Percentiles rank a stretch among this genome's conserved stretches.
Conservation (phyloP, 345 rosid species). For the Boechera divaricarpa region DNA sequence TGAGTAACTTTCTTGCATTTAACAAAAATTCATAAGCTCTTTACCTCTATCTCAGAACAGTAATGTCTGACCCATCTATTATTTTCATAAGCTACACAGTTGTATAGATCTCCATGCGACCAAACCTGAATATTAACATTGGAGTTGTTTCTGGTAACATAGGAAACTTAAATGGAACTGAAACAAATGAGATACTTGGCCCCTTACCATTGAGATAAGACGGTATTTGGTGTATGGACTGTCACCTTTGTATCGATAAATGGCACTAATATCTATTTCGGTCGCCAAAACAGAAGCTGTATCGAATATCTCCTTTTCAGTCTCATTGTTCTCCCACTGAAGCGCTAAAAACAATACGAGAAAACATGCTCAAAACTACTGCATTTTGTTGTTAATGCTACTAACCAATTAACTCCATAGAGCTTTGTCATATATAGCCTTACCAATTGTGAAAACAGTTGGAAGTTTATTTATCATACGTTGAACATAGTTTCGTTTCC, state of each 20-base stretch:
- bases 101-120: slow-evolving; percentile 3
- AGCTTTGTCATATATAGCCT: background rate
- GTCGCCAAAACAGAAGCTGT: slow-evolving; percentile 17
- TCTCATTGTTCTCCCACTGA: slow-evolving; percentile 40
- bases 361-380: background rate
- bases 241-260: slow-evolving; percentile 7
- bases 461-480: slow-evolving; percentile 3
- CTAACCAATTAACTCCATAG: background rate
- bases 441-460: slow-evolving; percentile 29
- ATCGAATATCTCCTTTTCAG: slow-evolving; percentile 7
- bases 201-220: slow-evolving; percentile 36
- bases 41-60: slow-evolving; percentile 6
- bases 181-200: background rate
- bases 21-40: background rate
- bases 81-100: slow-evolving; percentile 21
- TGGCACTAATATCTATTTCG: slow-evolving; percentile 21
- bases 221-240: slow-evolving; percentile 16
- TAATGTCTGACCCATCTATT: slow-evolving; percentile 5
- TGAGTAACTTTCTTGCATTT: background rate
- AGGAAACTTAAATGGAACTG: background rate
- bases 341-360: slow-evolving; percentile 2
- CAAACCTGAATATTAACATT: slow-evolving; percentile 26
- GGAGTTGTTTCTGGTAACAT: background rate
- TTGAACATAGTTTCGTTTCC: slow-evolving; percentile 17
- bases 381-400: background rate